These are phyloP conservation scores for Pseudogymnoascus sp. DNA, from an alignment of 2,329 filamentous ascomycete species.

Conservation along the genomic window DNA sequence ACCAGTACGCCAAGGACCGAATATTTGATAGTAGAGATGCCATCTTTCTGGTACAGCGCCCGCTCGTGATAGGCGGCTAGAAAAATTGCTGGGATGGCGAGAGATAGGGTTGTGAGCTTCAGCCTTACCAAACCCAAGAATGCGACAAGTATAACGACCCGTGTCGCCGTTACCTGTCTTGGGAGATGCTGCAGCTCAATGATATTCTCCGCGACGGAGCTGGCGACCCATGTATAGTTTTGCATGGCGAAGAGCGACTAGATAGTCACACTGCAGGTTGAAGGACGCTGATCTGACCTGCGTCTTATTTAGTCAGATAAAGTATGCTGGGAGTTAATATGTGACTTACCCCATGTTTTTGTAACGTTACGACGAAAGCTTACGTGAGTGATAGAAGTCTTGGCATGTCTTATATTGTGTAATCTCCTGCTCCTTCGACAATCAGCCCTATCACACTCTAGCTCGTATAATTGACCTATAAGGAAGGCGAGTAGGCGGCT, in stretches of 20 bases:
- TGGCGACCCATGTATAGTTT: not conserved
- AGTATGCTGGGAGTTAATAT: not conserved
- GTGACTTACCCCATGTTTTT: not conserved
- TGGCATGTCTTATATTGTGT: not conserved
- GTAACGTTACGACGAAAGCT: not conserved
- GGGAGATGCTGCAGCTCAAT: not conserved
- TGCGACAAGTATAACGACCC: not conserved
- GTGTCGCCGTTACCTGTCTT: not conserved
- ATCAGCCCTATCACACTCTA: not conserved
- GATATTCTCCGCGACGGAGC: not conserved
- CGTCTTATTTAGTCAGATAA: not conserved
- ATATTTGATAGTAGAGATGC: conserved; percentile 3
- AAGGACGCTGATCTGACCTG: not conserved
- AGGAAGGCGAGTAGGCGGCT: not conserved
- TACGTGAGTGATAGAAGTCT: not conserved
- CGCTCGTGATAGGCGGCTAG: not conserved
- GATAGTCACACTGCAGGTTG: not conserved
- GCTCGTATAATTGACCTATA: not conserved
- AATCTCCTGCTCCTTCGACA: not conserved
- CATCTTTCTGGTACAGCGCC: not conserved
- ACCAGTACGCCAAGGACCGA: not conserved
- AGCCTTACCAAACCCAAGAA: not conserved
- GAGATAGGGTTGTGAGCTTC: not conserved
- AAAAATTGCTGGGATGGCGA: not conserved
- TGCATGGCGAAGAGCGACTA: not conserved